Evolutionary conservation across 2,329 filamentous ascomycete genomes (phyloP).

Genomic region (Colletotrichum trifolii): DNA sequence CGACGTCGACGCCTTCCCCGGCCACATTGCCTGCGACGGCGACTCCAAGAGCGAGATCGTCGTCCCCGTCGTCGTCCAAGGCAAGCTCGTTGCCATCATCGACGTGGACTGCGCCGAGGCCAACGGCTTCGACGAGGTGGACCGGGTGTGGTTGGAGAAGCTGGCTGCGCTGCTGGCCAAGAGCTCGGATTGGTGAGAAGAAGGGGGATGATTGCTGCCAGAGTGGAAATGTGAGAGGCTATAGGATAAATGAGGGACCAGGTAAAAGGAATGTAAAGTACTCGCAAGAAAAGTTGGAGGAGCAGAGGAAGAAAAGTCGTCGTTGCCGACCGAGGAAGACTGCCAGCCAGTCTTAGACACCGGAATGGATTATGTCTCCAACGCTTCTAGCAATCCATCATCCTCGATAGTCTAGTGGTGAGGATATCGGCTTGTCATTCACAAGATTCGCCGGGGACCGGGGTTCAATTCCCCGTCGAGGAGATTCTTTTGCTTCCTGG

Average conservation of each 20-base stretch:
- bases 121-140: constrained; percentile 76
- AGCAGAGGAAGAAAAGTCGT: too few species aligned
- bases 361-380: too few species aligned
- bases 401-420: too few species aligned
- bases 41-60: constrained; percentile 84
- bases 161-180: constrained; percentile 69
- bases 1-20: constrained; percentile 80
- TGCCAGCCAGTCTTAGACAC: too few species aligned
- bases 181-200: constrained; percentile 72
- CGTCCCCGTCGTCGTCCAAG: constrained; percentile 70
- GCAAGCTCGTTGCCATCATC: constrained; percentile 76
- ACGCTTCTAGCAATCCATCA: too few species aligned
- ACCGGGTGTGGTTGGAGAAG: constrained; percentile 73
- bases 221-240: neutral
- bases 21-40: constrained; percentile 85
- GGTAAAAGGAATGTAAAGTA: too few species aligned
- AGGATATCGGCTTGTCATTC: too few species aligned
- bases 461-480: too few species aligned
- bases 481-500: too few species aligned
- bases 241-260: neutral
- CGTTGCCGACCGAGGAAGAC: too few species aligned
- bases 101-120: constrained; percentile 80
- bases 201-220: neutral
- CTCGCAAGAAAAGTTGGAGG: too few species aligned
- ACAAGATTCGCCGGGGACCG: too few species aligned